Evolutionary conservation across 305 asterid species (phyloP), one percentile per base, ranked within the genome.

Genomic region (Ajuga reptans): DNA sequence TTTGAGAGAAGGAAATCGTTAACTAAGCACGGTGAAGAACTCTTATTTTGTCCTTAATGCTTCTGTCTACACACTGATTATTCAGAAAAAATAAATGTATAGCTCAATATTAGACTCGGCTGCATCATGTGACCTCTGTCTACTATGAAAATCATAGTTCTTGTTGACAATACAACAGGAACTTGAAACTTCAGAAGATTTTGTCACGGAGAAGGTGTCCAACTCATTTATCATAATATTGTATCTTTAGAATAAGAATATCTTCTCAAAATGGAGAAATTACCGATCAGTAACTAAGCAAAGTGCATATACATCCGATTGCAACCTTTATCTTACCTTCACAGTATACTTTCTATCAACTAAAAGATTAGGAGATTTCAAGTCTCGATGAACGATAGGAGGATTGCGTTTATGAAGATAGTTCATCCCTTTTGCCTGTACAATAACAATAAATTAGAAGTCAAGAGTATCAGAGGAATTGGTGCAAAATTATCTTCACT

Each of bases 401-500:
- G 98, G 98, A 61, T 84, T 92, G 79, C 84, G 84, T 76, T 81
- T 92, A 81, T 92, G 98, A 73, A 92, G 96, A 85, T 92, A 90
- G 81, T 90, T 92, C 98, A 93, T 93, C 72, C 98, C 98, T 72
- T 90, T 93, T 51, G 95, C 97, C 98, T 93, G 90, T 71, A 81
- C 47, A 75, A 17, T 68, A 70, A 57, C 74, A 51, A 69, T 63
- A 66, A 31, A 56, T 54, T n/a, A 65, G 52, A 49, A 54, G 56
- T 39, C 58, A 6, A 10, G 59, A 16, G 46, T 5, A 37, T 27
- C 43, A 65, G 17, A 55, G 74, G 58, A 69, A 16, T 51, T 36
- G 57, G 41, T 12, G 29, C 45, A 53, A 45, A 52, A 41, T 11
- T 16, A 18, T 11, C 11, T 47, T 15, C 43, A 11, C 56, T 3